Evolutionary conservation across 352 stramenopile genomes (phyloP).

Genomic region (Phytopythium montanum): DNA sequence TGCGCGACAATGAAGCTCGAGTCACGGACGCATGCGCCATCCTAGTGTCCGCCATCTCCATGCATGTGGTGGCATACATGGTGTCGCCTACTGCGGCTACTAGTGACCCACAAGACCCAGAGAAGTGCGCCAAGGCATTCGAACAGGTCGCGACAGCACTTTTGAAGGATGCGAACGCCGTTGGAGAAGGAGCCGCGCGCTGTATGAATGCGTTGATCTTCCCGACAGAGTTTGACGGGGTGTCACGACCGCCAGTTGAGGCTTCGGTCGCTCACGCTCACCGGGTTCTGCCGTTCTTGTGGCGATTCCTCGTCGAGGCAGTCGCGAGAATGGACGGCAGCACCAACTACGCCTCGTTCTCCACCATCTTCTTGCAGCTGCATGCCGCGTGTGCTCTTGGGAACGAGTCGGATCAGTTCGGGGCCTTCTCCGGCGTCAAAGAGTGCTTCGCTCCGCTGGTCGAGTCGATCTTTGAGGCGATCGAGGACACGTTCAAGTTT

Average conservation of each 20-base stretch:
- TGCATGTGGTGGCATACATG: conserved; percentile 38
- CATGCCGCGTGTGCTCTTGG: conserved; percentile 30
- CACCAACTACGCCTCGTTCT: conserved; percentile 37
- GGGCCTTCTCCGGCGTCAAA: conserved; percentile 17
- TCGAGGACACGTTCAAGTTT: conserved; percentile 56
- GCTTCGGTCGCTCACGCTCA: conserved; percentile 26
- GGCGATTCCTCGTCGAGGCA: conserved; percentile 25
- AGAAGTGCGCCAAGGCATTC: conserved; percentile 10
- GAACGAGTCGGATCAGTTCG: conserved; percentile 23
- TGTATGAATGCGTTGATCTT: conserved; percentile 44
- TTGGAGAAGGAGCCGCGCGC: conserved; percentile 42
- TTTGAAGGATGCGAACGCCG: conserved; percentile 32
- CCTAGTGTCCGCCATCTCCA: conserved; percentile 39
- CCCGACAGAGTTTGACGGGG: conserved; percentile 54
- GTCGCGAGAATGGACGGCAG: conserved; percentile 48
- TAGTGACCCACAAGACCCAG: neutral
- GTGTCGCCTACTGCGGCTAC: conserved; percentile 1
- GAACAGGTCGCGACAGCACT: conserved; percentile 34
- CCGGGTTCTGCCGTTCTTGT: conserved; percentile 34
- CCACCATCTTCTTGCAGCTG: conserved; percentile 42
- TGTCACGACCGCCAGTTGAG: conserved; percentile 22
- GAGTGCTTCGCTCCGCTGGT: conserved; percentile 35
- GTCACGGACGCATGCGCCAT: conserved; percentile 55
- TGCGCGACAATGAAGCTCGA: conserved; percentile 52
- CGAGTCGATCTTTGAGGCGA: conserved; percentile 42